Percentiles rank a stretch among this genome's conserved stretches.
These are phyloP conservation scores for Ogataea saltuana DNA, from an alignment of 805 yeast genomes.

Conservation along the genomic window DNA sequence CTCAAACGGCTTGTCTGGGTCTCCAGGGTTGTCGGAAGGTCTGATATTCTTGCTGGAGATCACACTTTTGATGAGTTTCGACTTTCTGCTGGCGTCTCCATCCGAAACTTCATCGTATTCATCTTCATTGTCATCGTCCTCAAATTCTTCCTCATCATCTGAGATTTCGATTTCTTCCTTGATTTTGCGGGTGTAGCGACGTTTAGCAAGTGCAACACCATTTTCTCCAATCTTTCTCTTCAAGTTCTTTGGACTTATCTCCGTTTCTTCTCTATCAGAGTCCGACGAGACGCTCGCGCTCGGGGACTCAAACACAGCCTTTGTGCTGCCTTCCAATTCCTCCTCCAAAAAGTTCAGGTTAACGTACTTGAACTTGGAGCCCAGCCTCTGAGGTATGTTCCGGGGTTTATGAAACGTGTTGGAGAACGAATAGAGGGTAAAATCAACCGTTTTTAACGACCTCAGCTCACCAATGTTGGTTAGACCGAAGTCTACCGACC, in stretches of 20 bases:
- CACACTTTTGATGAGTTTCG: conserved; percentile 22
- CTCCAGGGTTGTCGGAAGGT: conserved; percentile 22
- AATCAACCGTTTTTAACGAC: neutral
- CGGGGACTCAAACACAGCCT: neutral
- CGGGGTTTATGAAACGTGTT: conserved; percentile 25
- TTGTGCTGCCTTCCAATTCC: neutral
- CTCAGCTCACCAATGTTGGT: conserved; percentile 8
- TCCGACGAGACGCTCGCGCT: neutral
- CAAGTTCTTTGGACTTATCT: neutral
- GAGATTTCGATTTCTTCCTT: neutral
- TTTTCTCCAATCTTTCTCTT: neutral
- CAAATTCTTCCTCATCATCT: conserved; percentile 2
- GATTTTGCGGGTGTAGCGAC: neutral
- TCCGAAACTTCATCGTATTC: conserved; percentile 6
- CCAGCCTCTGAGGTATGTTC: conserved; percentile 7
- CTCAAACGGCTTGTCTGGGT: conserved; percentile 23
- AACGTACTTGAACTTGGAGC: conserved; percentile 15
- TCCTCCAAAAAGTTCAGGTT: conserved; percentile 17
- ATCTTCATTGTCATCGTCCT: conserved; percentile 5
- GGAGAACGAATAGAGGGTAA: conserved; percentile 18
- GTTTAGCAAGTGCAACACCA: neutral
- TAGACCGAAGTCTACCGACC: conserved; percentile 12
- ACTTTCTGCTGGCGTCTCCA: conserved; percentile 14
- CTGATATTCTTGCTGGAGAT: conserved; percentile 27
- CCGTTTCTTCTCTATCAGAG: neutral